phyloP scores from a whole-genome alignment of 2,329 filamentous ascomycete genomes.

The Cercospora citrullina region DNA sequence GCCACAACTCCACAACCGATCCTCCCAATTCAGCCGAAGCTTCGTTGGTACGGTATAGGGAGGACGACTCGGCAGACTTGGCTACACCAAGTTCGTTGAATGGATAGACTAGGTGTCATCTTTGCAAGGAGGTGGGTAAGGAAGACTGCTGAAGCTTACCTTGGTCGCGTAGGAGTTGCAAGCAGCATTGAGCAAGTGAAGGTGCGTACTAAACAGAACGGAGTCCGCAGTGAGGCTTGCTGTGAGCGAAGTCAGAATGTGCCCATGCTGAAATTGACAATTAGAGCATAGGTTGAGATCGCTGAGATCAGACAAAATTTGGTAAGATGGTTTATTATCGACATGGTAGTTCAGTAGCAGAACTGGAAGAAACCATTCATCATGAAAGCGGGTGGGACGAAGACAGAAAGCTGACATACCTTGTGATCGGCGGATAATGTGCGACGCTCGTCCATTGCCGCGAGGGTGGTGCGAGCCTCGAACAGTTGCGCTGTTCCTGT shows the following conservation, averaged over 20 bases:
- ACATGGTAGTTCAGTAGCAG: conserved; percentile 43
- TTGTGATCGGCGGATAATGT: not conserved
- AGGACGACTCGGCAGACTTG: conserved; percentile 40
- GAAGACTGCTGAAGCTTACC: not conserved
- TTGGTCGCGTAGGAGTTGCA: not conserved
- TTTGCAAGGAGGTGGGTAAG: conserved; percentile 15
- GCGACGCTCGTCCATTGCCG: not conserved
- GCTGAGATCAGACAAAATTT: conserved; percentile 39
- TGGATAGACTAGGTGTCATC: conserved; percentile 46
- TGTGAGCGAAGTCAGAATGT: conserved; percentile 6
- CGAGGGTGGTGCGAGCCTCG: not conserved
- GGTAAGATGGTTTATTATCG: conserved; percentile 42
- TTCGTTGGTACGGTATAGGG: conserved; percentile 40
- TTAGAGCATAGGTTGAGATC: conserved; percentile 5
- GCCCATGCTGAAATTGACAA: not conserved
- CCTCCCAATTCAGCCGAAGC: conserved; percentile 35
- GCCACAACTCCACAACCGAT: conserved; percentile 43
- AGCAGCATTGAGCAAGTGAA: no score
- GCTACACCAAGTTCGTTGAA: conserved; percentile 42
- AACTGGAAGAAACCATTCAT: conserved; percentile 46
- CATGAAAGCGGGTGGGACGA: conserved; percentile 29
- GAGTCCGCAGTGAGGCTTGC: not conserved
- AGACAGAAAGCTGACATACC: conserved; percentile 21
- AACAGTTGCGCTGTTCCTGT: not conserved
- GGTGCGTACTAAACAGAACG: no score